Percentiles rank a stretch among this genome's conserved stretches.
These are phyloP conservation scores for Aspergillus fructus DNA, from an alignment of 2,329 filamentous ascomycete species.

Conservation along the genomic window DNA sequence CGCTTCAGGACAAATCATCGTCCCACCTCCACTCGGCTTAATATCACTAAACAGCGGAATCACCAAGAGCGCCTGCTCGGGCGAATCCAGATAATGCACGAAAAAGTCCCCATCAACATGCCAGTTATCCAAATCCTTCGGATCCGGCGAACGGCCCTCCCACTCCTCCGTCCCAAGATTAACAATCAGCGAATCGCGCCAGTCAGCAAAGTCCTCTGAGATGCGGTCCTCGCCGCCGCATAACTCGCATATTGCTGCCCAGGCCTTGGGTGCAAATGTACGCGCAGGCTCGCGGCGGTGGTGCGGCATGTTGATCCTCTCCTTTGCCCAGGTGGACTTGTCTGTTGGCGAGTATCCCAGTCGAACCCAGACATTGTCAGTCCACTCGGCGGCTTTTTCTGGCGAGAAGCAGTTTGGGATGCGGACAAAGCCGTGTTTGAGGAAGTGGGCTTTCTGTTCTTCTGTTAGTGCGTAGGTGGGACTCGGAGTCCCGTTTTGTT, in stretches of 20 bases:
- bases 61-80: slow-evolving; percentile 67
- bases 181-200: slow-evolving; percentile 68
- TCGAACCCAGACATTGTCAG: slow-evolving; percentile 59
- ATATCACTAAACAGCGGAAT: slow-evolving; percentile 69
- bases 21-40: slow-evolving; percentile 60
- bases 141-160: slow-evolving; percentile 53
- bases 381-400: slow-evolving; percentile 50
- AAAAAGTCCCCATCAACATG: slow-evolving; percentile 74
- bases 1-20: slow-evolving; percentile 61
- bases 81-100: slow-evolving; percentile 68
- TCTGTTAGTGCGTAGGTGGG: slow-evolving; percentile 34
- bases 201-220: slow-evolving; percentile 50
- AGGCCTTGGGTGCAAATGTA: slow-evolving; percentile 63
- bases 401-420: slow-evolving; percentile 53
- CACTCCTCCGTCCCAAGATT: slow-evolving; percentile 62
- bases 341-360: slow-evolving; percentile 65
- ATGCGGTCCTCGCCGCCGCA: slow-evolving; percentile 63
- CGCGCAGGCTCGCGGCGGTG: slow-evolving; percentile 56
- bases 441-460: slow-evolving; percentile 53
- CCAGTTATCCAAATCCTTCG: slow-evolving; percentile 59
- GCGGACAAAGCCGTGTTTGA: slow-evolving; percentile 57
- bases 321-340: slow-evolving; percentile 63
- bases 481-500: no score
- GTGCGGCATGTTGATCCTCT: slow-evolving; percentile 64
- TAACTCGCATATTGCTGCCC: slow-evolving; percentile 65